phyloP scores from a whole-genome alignment of 2,329 filamentous ascomycete species.

The Scolecobasidium constrictum region DNA sequence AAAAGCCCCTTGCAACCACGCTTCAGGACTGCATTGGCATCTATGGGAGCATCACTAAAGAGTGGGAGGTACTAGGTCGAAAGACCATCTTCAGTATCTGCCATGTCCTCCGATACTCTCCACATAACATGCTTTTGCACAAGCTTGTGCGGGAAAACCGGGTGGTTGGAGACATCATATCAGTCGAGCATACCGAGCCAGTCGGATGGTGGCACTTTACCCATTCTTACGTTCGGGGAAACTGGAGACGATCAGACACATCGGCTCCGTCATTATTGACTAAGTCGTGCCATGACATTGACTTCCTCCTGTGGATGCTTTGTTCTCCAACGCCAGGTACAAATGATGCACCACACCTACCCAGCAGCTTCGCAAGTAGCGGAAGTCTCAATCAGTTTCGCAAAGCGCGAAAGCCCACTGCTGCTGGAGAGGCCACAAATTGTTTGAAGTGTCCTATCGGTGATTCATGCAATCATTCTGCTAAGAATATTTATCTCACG shows the following conservation, averaged over 20 bases:
- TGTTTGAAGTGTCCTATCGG: slow-evolving; percentile 73
- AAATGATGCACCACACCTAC: slow-evolving; percentile 49
- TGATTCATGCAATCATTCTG: slow-evolving; percentile 70
- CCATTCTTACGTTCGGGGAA: slow-evolving; percentile 83
- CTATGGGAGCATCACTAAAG: slow-evolving; percentile 42
- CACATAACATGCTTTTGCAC: slow-evolving; percentile 78
- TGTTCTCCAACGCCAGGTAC: slow-evolving; percentile 51
- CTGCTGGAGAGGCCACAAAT: slow-evolving; percentile 70
- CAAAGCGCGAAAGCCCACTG: slow-evolving; percentile 60
- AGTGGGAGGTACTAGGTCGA: slow-evolving; percentile 6
- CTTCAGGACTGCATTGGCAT: slow-evolving; percentile 70
- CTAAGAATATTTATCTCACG: slow-evolving; percentile 71
- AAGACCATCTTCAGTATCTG: slow-evolving; percentile 71
- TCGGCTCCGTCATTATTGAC: slow-evolving; percentile 78
- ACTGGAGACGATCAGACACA: slow-evolving; percentile 75
- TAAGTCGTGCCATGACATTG: slow-evolving; percentile 94
- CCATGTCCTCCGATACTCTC: slow-evolving; percentile 86
- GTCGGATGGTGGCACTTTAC: slow-evolving; percentile 95
- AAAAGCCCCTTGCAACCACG: slow-evolving; percentile 82
- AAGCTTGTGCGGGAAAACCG: slow-evolving; percentile 64
- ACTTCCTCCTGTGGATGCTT: slow-evolving; percentile 83
- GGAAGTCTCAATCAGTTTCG: slow-evolving; percentile 73
- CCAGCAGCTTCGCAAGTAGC: slow-evolving; percentile 61
- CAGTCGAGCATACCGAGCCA: slow-evolving; percentile 84
- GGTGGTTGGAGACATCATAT: slow-evolving; percentile 74